Evolutionary conservation across 1,284 basidiomycete genomes (phyloP), one percentile per base, ranked within the genome.

Genomic region (Malassezia cuniculi): DNA sequence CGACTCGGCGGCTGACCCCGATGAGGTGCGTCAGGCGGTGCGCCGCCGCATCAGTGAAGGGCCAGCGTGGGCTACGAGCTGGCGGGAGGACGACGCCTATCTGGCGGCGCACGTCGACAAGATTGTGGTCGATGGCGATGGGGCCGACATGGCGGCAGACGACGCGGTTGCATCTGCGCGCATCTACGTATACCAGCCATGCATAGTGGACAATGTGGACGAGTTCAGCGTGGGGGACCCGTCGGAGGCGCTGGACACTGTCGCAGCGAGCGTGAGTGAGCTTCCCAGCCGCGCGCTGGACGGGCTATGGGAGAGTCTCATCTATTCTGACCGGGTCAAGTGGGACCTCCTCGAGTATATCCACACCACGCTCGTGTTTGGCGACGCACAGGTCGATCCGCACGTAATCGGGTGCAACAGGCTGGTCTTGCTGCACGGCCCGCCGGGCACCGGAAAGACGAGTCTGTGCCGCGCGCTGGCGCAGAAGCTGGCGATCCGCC

Each of bases 381-480:
- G 84, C 22, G 85, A 93, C 57, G 80, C 80, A 3, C 76, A 79
- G 44, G 79, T 97, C 21, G 83, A 95, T 62, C 81, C 81, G 66
- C 90, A 95, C 58, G 73, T 95, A 17, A 79, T 95, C 17, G 81
- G 85, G 0, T 94, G 87, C 85, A 95, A 94, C 66, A 78, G 89
- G 2, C 80, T 97, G 3, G 80, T 94, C 0, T 72, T 99, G 1
- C 73, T 99, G 10, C 89, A 97, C 66, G 93, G 93, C 0, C 93
- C 93, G 9, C 90, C 93, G 0, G 90, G 93, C 0, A 97, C 93
- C 0, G 93, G 93, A 14, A 97, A 99, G 70, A 97, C 93, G 0
- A 86, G 83, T 1, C 72, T 99, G 2, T 94, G 89, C 67, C 78
- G 85, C 34, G 89, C 89, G 10, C 73, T 97, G 5, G 86, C 90